Evolutionary conservation across 192 early-diverging fungal genomes (phyloP).

Genomic region (Umbelopsis isabellina): DNA sequence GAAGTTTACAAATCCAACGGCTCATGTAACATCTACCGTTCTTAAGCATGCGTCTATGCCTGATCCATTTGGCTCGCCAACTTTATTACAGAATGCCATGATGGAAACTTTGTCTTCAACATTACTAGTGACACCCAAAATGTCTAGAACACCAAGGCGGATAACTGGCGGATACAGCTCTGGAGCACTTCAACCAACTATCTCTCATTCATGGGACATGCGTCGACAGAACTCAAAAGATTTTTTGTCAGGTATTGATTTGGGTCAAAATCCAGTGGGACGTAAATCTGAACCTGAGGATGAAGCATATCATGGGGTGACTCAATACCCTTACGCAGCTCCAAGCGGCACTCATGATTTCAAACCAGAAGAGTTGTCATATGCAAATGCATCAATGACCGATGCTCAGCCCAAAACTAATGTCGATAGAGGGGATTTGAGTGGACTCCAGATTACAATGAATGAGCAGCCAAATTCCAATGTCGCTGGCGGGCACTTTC

Average conservation of each 20-base stretch:
- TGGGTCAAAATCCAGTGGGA: conserved; percentile 3
- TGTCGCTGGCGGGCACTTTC: background rate
- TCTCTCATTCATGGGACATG: conserved; percentile 9
- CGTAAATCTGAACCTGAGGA: conserved; percentile 2
- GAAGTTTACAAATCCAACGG: conserved; percentile 27
- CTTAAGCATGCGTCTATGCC: conserved; percentile 23
- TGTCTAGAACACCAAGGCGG: conserved; percentile 5
- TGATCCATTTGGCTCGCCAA: conserved; percentile 20
- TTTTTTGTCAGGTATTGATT: background rate
- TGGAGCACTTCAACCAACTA: background rate
- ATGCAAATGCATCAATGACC: background rate
- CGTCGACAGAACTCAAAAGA: conserved; percentile 1
- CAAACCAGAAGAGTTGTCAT: background rate
- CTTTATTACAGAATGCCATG: conserved; percentile 16
- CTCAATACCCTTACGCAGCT: background rate
- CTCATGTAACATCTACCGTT: conserved; percentile 14
- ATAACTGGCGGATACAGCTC: conserved; percentile 1
- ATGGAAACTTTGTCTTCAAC: background rate
- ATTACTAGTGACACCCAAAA: conserved; percentile 3
- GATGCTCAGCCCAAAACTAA: background rate
- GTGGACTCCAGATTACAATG: conserved; percentile 12
- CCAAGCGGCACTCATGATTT: background rate
- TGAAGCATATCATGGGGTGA: background rate
- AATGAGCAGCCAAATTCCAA: conserved; percentile 3
- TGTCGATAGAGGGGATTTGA: background rate